phyloP scores from a whole-genome alignment of 2,329 filamentous ascomycete genomes.

The Nigrospora sphaerica region DNA sequence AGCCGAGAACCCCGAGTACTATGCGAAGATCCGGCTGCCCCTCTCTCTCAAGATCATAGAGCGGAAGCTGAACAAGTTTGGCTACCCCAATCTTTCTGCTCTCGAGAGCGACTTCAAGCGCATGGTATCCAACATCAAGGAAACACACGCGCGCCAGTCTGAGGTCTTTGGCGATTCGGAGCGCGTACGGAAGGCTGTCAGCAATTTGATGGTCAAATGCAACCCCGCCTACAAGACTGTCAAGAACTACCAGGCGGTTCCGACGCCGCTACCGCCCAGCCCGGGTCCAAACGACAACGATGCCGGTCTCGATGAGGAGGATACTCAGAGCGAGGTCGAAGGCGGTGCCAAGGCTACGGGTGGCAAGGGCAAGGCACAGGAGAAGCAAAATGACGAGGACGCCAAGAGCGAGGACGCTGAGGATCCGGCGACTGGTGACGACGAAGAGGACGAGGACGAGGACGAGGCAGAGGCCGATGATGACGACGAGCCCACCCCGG shows the following conservation, averaged over 20 bases:
- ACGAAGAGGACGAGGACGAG: conserved; percentile 12
- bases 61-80: conserved; percentile 59
- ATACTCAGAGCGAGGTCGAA: conserved; percentile 11
- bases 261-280: conserved; percentile 60
- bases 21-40: conserved; percentile 68
- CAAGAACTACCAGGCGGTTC: conserved; percentile 58
- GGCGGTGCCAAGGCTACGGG: conserved; percentile 6
- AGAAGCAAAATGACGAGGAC: conserved; percentile 6
- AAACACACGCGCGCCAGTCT: conserved; percentile 69
- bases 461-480: conserved; percentile 17
- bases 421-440: conserved; percentile 5
- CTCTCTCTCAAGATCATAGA: conserved; percentile 74
- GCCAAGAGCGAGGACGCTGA: conserved; percentile 18
- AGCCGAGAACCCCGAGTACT: conserved; percentile 65
- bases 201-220: conserved; percentile 79
- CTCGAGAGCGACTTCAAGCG: conserved; percentile 83
- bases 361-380: conserved; percentile 13
- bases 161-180: conserved; percentile 77
- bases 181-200: conserved; percentile 75
- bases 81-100: conserved; percentile 64
- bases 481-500: conserved; percentile 8
- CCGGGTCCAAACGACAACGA: conserved; percentile 32
- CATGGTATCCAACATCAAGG: conserved; percentile 81
- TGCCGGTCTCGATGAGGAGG: conserved; percentile 8
- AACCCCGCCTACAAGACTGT: conserved; percentile 72